These are phyloP conservation scores for Yarrowia deformans DNA, from an alignment of 805 yeast species.

Conservation along the genomic window DNA sequence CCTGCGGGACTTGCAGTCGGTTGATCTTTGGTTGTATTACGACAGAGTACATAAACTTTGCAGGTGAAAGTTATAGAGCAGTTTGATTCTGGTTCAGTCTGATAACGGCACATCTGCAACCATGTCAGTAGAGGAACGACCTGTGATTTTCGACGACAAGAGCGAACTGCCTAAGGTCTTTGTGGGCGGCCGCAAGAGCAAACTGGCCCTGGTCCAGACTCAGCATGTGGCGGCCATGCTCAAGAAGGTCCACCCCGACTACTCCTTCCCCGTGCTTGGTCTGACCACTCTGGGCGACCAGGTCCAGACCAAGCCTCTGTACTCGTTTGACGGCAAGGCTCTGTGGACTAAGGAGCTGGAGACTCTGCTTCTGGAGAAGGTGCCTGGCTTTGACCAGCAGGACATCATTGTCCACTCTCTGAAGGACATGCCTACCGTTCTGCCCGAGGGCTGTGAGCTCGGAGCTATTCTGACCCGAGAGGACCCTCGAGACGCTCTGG, in stretches of 20 bases:
- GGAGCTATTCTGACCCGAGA: slow-evolving; percentile 88
- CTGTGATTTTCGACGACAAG: slow-evolving; percentile 34
- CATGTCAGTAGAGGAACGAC: slow-evolving; percentile 31
- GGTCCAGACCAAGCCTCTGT: slow-evolving; percentile 81
- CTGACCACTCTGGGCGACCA: slow-evolving; percentile 90
- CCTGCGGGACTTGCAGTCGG: slow-evolving; percentile 4
- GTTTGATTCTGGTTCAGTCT: background rate
- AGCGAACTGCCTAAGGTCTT: slow-evolving; percentile 42
- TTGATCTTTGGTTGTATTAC: background rate
- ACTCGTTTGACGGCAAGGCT: slow-evolving; percentile 95
- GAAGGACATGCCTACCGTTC: slow-evolving; percentile 86
- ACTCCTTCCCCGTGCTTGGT: slow-evolving; percentile 78
- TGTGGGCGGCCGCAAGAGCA: slow-evolving; percentile 90
- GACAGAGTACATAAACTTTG: slow-evolving; percentile 12
- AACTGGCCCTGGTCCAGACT: slow-evolving; percentile 86
- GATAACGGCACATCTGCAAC: slow-evolving; percentile 16
- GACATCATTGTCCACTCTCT: slow-evolving; percentile 93
- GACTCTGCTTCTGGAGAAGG: slow-evolving; percentile 65
- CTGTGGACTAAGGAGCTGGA: slow-evolving; percentile 97
- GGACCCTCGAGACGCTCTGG: slow-evolving; percentile 92
- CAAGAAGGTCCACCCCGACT: slow-evolving; percentile 64
- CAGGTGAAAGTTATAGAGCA: slow-evolving; percentile 32
- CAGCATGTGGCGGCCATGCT: slow-evolving; percentile 72
- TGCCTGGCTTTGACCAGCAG: slow-evolving; percentile 67
- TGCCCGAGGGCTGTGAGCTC: slow-evolving; percentile 88